Base-by-base conservation (phyloP, 257 asterid genomes). In the Solanum chiquidenum region DNA sequence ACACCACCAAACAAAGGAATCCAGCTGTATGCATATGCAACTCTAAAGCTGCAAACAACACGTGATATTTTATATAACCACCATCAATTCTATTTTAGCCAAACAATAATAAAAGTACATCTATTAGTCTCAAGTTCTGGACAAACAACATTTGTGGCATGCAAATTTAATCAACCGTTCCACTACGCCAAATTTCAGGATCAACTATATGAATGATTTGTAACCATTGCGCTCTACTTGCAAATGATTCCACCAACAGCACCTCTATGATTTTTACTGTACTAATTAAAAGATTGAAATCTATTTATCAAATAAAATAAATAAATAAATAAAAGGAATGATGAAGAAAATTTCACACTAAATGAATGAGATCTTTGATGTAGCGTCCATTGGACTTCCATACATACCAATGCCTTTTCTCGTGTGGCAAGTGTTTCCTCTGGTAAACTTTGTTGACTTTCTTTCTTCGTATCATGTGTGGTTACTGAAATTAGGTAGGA, bases 401-500 rank as follows among this genome's bases (percentile, higher is more conserved):
- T 27, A 11, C 64, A 76, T 87, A 84, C 83, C 44, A 88, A 80
- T 90, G 92, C 98, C 96, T 92, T 91, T 83, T 44, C 74, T 73
- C 37, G 89, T 73, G 69, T 62, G 2, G 88, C 46, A 84, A 89
- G 83, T 86, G 86, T 89, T 83, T 86, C 87, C 83, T 86, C 90
- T 73, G 76, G 88, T 83, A 83, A 91, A 71, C 84, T 90, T 82
- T 42, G 89, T 74, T 89, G 93, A 87, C 85, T 77, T 88, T 86
- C 89, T 75, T 89, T 92, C 82, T 86, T 68, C n/a, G 33, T 37
- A 85, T 87, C 90, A 87, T 84, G 87, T 86, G 85, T 87, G 90
- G 93, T 91, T 86, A 88, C 98, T 96, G 95, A 90, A 94, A 91
- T 88, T 60, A 83, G 86, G 42, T 21, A 9, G 86, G 40, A 49